A percentile compares a stretch with the other conserved stretches of the same genome.
Conservation (phyloP, 2,329 filamentous ascomycete genomes). For the Fusarium clavum region DNA sequence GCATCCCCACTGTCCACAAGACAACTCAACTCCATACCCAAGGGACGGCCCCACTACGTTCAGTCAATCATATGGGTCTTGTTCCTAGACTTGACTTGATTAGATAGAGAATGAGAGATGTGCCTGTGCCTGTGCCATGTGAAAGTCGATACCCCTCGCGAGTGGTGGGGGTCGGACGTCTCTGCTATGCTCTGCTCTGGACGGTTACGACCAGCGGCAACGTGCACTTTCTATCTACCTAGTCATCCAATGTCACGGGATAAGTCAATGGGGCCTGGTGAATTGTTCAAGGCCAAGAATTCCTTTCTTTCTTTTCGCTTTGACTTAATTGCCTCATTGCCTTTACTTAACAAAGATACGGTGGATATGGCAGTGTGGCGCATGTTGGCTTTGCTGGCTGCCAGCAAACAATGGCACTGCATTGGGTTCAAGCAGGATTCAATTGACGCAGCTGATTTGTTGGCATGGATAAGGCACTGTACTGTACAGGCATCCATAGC, state of each 20-base stretch:
- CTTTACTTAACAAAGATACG: constrained; percentile 8
- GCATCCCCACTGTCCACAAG: constrained; percentile 30
- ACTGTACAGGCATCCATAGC: neutral
- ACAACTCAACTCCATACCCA: constrained; percentile 39
- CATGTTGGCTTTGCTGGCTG: constrained; percentile 2
- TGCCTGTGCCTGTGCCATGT: constrained; percentile 30
- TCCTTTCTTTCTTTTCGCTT: neutral
- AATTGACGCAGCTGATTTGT: constrained; percentile 28
- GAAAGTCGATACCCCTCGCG: constrained; percentile 33
- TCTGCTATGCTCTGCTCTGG: neutral
- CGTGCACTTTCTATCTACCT: constrained; percentile 9
- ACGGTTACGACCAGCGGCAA: constrained; percentile 36
- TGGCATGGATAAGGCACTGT: neutral
- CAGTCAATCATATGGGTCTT: constrained; percentile 23
- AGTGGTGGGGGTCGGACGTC: constrained; percentile 10
- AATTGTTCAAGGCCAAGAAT: neutral
- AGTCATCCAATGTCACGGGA: neutral
- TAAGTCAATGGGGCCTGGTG: neutral
- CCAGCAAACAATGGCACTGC: constrained; percentile 14
- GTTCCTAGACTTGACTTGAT: constrained; percentile 38
- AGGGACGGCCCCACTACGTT: constrained; percentile 40
- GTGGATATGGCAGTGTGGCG: constrained; percentile 22
- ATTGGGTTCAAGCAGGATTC: constrained; percentile 26
- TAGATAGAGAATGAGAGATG: constrained; percentile 18
- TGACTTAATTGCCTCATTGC: neutral